These are phyloP conservation scores for Penicillium simplicissimum DNA, from an alignment of 495 filamentous ascomycete genomes.

Conservation along the genomic window DNA sequence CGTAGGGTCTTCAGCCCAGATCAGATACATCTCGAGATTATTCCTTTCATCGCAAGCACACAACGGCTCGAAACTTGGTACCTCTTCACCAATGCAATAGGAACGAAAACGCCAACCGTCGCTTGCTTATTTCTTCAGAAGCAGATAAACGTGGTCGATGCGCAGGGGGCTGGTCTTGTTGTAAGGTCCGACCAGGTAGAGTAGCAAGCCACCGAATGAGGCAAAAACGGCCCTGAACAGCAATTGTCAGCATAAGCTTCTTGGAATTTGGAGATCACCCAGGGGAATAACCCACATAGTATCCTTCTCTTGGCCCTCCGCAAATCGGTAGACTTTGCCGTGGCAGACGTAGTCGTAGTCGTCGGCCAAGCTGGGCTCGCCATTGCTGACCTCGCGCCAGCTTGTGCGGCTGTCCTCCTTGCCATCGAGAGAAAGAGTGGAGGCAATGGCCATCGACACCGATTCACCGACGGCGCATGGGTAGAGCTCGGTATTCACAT, in stretches of 20 bases:
- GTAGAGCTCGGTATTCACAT: conserved; percentile 94
- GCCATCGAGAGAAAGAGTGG: conserved; percentile 83
- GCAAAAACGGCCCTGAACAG: conserved; percentile 80
- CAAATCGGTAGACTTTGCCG: conserved; percentile 97
- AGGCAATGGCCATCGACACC: conserved; percentile 76
- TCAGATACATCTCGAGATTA: conserved; percentile 21
- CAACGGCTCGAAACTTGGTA: background rate
- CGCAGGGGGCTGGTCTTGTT: conserved; percentile 89
- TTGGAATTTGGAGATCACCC: background rate
- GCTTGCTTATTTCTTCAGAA: conserved; percentile 76
- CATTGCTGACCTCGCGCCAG: conserved; percentile 76
- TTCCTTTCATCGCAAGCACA: conserved; percentile 6
- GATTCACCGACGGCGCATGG: conserved; percentile 70
- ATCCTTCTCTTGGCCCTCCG: conserved; percentile 75
- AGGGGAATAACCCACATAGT: conserved; percentile 68
- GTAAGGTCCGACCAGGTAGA: conserved; percentile 89
- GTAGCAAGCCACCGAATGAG: conserved; percentile 87
- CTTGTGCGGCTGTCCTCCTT: conserved; percentile 62
- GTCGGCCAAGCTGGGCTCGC: conserved; percentile 80
- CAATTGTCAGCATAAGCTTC: conserved; percentile 7
- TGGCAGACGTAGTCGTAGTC: conserved; percentile 96
- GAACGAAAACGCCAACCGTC: conserved; percentile 4
- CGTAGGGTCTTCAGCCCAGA: conserved; percentile 17
- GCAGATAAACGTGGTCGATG: conserved; percentile 90
- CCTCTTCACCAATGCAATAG: conserved; percentile 2